These are phyloP conservation scores for Triticum turgidum DNA, from an alignment of 176 grass and related monocot species.

Conservation along the genomic window DNA sequence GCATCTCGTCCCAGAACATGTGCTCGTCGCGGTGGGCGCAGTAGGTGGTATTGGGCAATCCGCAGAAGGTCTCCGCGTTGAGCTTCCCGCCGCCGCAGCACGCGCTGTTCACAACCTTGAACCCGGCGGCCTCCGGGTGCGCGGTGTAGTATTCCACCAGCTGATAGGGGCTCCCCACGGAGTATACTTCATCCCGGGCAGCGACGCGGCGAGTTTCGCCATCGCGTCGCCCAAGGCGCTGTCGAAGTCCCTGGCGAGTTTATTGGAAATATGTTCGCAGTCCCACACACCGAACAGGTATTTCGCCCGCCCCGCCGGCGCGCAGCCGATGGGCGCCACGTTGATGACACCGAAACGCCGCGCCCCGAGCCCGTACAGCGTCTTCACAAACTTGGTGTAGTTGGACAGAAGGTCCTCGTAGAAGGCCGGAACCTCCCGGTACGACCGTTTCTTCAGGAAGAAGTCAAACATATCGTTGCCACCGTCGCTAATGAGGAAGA, in stretches of 20 bases:
- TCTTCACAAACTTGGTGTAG: slow-evolving; percentile 32
- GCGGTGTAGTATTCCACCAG: slow-evolving; percentile 33
- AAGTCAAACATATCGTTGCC: slow-evolving; percentile 64
- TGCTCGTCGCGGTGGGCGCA: slow-evolving; percentile 32
- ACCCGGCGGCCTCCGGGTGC: slow-evolving; percentile 22
- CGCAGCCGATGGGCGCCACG: slow-evolving; percentile 60
- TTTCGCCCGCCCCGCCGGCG: slow-evolving; percentile 22
- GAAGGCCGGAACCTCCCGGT: slow-evolving; percentile 26
- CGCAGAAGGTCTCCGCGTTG: slow-evolving; percentile 31
- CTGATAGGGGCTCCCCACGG: slow-evolving; percentile 51
- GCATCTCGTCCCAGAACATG: slow-evolving; percentile 55
- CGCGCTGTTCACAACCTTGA: slow-evolving; percentile 39
- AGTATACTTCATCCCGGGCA: slow-evolving; percentile 53
- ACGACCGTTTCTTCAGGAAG: slow-evolving; percentile 21
- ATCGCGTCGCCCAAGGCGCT: neutral
- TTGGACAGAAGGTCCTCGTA: slow-evolving; percentile 41
- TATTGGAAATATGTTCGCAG: slow-evolving; percentile 29
- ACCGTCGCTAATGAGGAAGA: slow-evolving; percentile 54
- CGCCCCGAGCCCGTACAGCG: slow-evolving; percentile 37
- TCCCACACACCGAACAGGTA: neutral
- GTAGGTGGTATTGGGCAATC: slow-evolving; percentile 39
- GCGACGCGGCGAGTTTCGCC: slow-evolving; percentile 14
- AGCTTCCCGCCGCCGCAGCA: slow-evolving; percentile 58
- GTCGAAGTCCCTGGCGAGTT: neutral
- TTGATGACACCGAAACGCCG: slow-evolving; percentile 47